Base-by-base conservation (phyloP, 257 asterid species). In the Avicennia marina region DNA sequence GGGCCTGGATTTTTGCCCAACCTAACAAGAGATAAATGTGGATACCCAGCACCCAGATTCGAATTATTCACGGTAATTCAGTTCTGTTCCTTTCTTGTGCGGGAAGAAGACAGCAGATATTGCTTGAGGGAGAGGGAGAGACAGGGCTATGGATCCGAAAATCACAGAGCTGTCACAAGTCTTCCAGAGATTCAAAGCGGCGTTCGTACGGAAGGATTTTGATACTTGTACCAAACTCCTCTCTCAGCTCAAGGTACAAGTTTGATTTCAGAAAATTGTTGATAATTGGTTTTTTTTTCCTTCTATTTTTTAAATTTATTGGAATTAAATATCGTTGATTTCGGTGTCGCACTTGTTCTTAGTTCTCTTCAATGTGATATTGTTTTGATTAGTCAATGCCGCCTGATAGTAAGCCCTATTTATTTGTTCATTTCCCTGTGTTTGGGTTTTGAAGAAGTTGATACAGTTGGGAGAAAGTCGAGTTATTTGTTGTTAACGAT, bases 101-200 rank as follows among this genome's bases (percentile, higher is more conserved):
- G 51, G 32, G 34, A 70, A 56, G 58, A 36, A 24, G 27, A 9
- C 11, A 11, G 53, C 22, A 46, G 7, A 7, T 46, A 16, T 13
- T 13, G 9, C 10, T 1, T 1, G 13, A 16, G 49, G 19, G 38
- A 41, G 36, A 40, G 47, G 51, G 66, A 78, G 48, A 34, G 34
- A 11, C 38, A 40, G 19, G 27, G 50, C 67, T 27, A 85, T 82
- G 95, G 91, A 90, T 86, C 90, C 95, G 12, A 81, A 77, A 57
- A 19, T 72, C 13, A 82, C 81, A 6, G 95, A 78, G 72, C 68
- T 82, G 56, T 80, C 90, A 0, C 93, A 89, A 50, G n/a, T 45
- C 2, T 84, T 86, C 67, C 88, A 73, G 64, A 80, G 95, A 55
- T 86, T 86, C 70, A 90, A 90, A 63, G 89, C 95, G 19, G 86